phyloP scores from a whole-genome alignment of 495 filamentous ascomycete genomes.

The Aspergillus saccharolyticus region DNA sequence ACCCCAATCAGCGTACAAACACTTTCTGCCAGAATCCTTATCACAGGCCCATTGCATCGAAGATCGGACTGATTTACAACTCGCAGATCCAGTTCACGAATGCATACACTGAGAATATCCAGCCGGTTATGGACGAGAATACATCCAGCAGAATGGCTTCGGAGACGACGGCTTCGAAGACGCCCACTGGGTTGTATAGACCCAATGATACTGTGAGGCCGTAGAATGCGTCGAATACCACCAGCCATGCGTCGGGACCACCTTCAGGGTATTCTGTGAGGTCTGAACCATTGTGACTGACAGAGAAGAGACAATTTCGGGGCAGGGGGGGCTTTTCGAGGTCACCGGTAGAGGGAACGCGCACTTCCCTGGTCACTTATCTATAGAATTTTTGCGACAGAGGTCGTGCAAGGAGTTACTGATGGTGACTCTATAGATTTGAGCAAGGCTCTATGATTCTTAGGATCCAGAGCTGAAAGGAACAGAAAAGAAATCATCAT shows the following conservation, averaged over 20 bases:
- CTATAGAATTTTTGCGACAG: no score
- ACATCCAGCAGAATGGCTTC: constrained; percentile 47
- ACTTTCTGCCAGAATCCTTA: constrained; percentile 24
- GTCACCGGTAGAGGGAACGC: no score
- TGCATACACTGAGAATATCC: constrained; percentile 63
- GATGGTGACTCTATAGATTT: no score
- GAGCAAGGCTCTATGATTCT: no score
- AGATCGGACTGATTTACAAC: constrained; percentile 29
- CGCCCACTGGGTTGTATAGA: constrained; percentile 61
- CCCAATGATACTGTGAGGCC: constrained; percentile 54
- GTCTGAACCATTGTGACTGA: no score
- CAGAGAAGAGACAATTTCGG: no score
- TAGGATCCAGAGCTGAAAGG: no score
- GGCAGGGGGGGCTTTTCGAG: no score
- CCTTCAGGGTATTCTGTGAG: constrained; percentile 46
- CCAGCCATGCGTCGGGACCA: constrained; percentile 56
- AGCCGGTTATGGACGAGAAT: constrained; percentile 51
- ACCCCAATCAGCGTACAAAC: constrained; percentile 39
- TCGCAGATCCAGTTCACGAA: constrained; percentile 50
- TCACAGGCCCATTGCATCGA: constrained; percentile 22
- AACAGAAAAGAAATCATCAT: no score
- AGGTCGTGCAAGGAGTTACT: no score
- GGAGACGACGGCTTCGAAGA: constrained; percentile 57
- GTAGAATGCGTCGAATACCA: constrained; percentile 55
- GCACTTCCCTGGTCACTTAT: no score